These are phyloP conservation scores for Magnolia sinica DNA, from an alignment of 164 flowering plant genomes.

Conservation along the genomic window DNA sequence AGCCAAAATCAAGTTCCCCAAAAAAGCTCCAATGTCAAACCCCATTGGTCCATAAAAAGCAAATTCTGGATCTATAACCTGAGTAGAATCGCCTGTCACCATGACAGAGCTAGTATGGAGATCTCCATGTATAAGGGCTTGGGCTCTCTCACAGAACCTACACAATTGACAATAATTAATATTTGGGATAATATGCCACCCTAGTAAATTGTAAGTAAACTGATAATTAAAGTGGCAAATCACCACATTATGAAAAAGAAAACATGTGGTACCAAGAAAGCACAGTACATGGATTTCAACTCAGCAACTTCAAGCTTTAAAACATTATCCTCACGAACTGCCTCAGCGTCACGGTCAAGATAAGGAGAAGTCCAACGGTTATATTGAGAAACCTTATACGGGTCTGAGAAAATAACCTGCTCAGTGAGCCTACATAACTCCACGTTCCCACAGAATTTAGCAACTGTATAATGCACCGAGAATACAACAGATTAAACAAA, in stretches of 20 bases:
- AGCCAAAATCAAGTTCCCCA: conserved; percentile 82
- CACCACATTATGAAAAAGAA: neutral
- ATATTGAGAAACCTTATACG: conserved; percentile 70
- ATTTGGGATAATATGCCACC: neutral
- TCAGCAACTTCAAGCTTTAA: conserved; percentile 89
- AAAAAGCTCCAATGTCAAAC: conserved; percentile 84
- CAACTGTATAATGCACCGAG: conserved; percentile 50
- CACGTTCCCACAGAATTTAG: conserved; percentile 90
- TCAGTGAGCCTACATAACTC: conserved; percentile 92
- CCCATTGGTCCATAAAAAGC: conserved; percentile 97
- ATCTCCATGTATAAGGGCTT: conserved; percentile 94
- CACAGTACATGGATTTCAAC: conserved; percentile 69
- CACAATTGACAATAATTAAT: conserved; percentile 7
- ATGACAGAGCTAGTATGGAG: conserved; percentile 94
- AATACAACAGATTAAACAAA: neutral
- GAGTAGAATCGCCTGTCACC: conserved; percentile 88
- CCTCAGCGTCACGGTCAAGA: conserved; percentile 80
- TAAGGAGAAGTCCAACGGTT: conserved; percentile 87
- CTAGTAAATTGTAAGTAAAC: neutral
- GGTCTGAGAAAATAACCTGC: conserved; percentile 96
- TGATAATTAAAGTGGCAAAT: neutral
- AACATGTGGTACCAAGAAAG: conserved; percentile 6
- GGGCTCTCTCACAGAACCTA: conserved; percentile 94
- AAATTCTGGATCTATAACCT: conserved; percentile 96
- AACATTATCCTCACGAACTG: conserved; percentile 63